These are phyloP conservation scores for Vaccinium myrtillus DNA, from an alignment of 148 eudicot genomes.

Conservation along the genomic window DNA sequence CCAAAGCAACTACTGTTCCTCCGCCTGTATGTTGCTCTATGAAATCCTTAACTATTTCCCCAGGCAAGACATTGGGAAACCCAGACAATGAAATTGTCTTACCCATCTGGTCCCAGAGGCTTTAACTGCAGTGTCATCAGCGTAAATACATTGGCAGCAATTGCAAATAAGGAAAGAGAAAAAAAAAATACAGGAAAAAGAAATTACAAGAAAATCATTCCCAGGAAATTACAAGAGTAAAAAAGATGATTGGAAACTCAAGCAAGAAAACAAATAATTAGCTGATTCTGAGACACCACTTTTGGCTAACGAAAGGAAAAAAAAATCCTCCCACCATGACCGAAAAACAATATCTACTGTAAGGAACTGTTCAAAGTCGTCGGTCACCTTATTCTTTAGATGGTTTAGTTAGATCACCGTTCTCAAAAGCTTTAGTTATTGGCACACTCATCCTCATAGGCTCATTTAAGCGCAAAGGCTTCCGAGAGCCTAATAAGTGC, in stretches of 20 bases:
- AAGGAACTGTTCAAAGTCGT: neutral
- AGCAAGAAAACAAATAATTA: neutral
- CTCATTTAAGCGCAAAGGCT: neutral
- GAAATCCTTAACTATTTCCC: slow-evolving; percentile 26
- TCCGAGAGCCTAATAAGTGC: neutral
- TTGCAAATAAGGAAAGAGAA: neutral
- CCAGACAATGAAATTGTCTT: slow-evolving; percentile 39
- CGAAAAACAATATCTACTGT: neutral
- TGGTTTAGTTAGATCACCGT: slow-evolving; percentile 2
- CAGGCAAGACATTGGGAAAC: slow-evolving; percentile 31
- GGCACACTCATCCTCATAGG: neutral
- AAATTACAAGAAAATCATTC: neutral
- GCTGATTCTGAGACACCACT: neutral
- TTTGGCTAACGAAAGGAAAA: neutral
- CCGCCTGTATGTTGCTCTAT: slow-evolving; percentile 34
- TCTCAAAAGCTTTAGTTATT: neutral
- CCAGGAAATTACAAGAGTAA: neutral
- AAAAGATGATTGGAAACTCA: neutral
- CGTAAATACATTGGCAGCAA: neutral
- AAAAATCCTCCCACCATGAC: neutral
- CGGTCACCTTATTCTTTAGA: neutral
- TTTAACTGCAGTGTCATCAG: slow-evolving; percentile 29
- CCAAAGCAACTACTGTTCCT: slow-evolving; percentile 44
- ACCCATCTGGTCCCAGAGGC: neutral
- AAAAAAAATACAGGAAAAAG: neutral